Evolutionary conservation across 1,284 basidiomycete species (phyloP).

Genomic region (Rhodotorula sp.): DNA sequence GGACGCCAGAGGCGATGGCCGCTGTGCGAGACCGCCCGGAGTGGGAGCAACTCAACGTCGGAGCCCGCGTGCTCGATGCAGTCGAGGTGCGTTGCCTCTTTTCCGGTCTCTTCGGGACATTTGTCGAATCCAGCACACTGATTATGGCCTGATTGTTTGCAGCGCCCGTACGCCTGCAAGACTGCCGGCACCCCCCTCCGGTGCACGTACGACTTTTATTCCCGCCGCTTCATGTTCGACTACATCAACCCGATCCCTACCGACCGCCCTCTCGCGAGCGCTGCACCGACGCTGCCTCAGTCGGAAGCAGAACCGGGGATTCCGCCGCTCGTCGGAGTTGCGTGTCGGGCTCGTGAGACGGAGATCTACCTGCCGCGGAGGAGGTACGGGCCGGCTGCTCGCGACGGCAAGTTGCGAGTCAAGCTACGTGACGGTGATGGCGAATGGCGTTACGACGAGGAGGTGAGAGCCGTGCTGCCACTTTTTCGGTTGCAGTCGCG

Average conservation of each 20-base stretch:
- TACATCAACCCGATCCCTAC: constrained; percentile 43
- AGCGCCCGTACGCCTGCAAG: constrained; percentile 48
- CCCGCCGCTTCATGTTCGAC: constrained; percentile 42
- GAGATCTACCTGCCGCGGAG: constrained; percentile 43
- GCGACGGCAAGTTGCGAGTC: constrained; percentile 20
- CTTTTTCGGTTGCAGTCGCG: not conserved
- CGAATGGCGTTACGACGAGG: constrained; percentile 37
- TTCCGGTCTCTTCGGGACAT: too few relatives aligned
- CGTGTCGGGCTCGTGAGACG: constrained; percentile 35
- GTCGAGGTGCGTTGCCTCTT: constrained; percentile 51
- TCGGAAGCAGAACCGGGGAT: not conserved
- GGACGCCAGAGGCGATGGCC: constrained; percentile 52
- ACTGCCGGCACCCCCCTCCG: constrained; percentile 46
- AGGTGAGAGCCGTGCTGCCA: constrained; percentile 19
- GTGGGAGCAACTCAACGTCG: constrained; percentile 63
- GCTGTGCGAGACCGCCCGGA: constrained; percentile 56
- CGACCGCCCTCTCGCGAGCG: not conserved
- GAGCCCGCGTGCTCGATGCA: constrained; percentile 71
- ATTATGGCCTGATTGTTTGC: not conserved
- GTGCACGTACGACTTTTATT: constrained; percentile 42
- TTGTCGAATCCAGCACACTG: too few relatives aligned
- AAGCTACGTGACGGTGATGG: constrained; percentile 29
- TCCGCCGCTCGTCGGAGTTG: constrained; percentile 20
- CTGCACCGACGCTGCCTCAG: not conserved
- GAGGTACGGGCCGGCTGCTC: constrained; percentile 27